Evolutionary conservation across 2,329 filamentous ascomycete species (phyloP), one percentile per base, ranked within the genome.

Genomic region (Ambrosiella cleistominuta): DNA sequence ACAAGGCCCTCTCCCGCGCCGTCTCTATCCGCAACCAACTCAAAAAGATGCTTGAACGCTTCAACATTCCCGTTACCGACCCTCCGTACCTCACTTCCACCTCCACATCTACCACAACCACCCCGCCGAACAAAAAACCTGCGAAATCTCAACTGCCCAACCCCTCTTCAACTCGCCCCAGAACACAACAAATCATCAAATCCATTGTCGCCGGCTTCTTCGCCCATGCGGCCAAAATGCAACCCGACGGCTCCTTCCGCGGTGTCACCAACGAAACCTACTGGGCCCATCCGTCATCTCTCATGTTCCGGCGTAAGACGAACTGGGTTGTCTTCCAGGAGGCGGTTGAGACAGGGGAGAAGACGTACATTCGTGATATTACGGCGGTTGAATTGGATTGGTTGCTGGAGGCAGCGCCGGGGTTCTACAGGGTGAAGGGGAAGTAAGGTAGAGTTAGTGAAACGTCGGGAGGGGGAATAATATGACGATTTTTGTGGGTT

Each of bases 321-420:
- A 89, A 96, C 63, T 97, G 91, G 89, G 89, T 97, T 8, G 79
- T 98, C 39, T 98, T 96, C 66, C 86, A 94, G 65, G 91, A 96
- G 71, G 81, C 95, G 42, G 81, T 95, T 75, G 88, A 97, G 72
- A 94, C 87, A 3, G 81, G 85, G 8, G 81, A 80, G 62, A 97
- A 97, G 75, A 89, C 80, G 0, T 97, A 85, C 67, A 94, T 98
- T 64, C 77, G 88, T 58, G 91, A 97, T 69, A 74, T 97, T 60
- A 93, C 84, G n/a, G 93, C 88, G 72, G 86, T 97, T 65, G 87
- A 96, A 68, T 95, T 88, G 75, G 75, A 73, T n/a, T 98, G 91
- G 87, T 75, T 98, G 64, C 68, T 90, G 53, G 88, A 97, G 68
- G 94, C 91, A 73, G 89, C 88, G 12, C 82, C 87, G 0, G 82